phyloP scores from a whole-genome alignment of 768 basidiomycete genomes.

The Rhizopogon vinicolor region DNA sequence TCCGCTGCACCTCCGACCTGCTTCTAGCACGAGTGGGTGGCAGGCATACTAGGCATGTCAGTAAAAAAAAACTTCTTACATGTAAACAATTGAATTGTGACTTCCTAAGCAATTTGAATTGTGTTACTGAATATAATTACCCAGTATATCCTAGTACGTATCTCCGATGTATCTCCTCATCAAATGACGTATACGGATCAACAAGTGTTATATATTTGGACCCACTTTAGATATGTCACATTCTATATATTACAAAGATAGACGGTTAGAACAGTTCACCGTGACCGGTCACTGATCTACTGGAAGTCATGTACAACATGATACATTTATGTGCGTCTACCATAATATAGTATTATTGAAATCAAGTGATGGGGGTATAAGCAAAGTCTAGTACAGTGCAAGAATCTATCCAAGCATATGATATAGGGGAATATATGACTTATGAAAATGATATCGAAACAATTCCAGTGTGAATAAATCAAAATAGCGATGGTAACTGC shows the following conservation, averaged over 20 bases:
- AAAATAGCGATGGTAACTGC: not conserved
- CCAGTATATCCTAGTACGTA: not conserved
- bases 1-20: not conserved
- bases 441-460: not conserved
- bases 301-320: not conserved
- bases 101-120: not conserved
- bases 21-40: not conserved
- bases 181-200: not conserved
- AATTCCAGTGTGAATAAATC: not conserved
- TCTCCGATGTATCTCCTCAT: not conserved
- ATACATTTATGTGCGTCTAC: not conserved
- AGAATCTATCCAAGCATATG: not conserved
- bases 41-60: not conserved
- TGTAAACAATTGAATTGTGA: not conserved
- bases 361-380: not conserved
- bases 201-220: not conserved
- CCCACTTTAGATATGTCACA: not conserved
- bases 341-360: not conserved
- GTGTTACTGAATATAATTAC: not conserved
- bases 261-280: no score
- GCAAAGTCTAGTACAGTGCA: not conserved
- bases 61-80: not conserved
- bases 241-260: no score
- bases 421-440: not conserved
- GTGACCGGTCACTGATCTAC: no score